Evolutionary conservation across 2,329 filamentous ascomycete genomes (phyloP).

Genomic region (Hirsutella minnesotensis): DNA sequence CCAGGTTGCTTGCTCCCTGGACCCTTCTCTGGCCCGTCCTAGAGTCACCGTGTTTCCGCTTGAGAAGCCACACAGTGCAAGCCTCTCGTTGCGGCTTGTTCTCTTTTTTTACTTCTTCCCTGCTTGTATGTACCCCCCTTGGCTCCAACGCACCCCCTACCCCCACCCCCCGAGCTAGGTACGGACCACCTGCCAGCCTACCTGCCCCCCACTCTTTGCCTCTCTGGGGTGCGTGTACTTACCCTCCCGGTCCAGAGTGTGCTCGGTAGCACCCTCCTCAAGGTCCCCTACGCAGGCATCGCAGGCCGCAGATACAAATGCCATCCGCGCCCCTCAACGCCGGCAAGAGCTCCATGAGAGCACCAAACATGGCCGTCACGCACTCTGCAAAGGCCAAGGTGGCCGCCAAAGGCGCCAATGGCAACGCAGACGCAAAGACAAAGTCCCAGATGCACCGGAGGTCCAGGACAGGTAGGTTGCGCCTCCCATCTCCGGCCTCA

Average conservation of each 20-base stretch:
- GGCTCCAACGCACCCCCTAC: constrained; percentile 6
- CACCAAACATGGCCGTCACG: constrained; percentile 50
- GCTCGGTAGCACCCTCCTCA: constrained; percentile 12
- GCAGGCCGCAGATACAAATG: constrained; percentile 33
- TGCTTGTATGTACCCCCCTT: not conserved
- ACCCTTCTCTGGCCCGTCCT: constrained; percentile 18
- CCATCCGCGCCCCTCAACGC: constrained; percentile 53
- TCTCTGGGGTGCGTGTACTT: constrained; percentile 5
- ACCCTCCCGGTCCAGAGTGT: not conserved
- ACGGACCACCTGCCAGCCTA: too few relatives aligned
- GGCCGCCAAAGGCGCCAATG: constrained; percentile 40
- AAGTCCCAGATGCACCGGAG: constrained; percentile 84
- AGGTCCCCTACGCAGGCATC: not conserved
- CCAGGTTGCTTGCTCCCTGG: constrained; percentile 4
- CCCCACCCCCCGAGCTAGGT: constrained; percentile 13
- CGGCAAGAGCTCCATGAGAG: constrained; percentile 35
- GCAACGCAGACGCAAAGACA: constrained; percentile 39
- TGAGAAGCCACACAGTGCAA: not conserved
- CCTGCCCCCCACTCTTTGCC: too few relatives aligned
- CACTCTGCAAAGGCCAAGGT: constrained; percentile 47
- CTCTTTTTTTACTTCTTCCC: constrained; percentile 9
- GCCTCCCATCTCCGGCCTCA: too few relatives aligned
- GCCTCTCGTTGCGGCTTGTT: constrained; percentile 2
- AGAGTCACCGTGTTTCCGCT: constrained; percentile 3
- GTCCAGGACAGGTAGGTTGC: constrained; percentile 74